Conservation (phyloP, 495 filamentous ascomycete genomes). For the Penicillium desertorum region DNA sequence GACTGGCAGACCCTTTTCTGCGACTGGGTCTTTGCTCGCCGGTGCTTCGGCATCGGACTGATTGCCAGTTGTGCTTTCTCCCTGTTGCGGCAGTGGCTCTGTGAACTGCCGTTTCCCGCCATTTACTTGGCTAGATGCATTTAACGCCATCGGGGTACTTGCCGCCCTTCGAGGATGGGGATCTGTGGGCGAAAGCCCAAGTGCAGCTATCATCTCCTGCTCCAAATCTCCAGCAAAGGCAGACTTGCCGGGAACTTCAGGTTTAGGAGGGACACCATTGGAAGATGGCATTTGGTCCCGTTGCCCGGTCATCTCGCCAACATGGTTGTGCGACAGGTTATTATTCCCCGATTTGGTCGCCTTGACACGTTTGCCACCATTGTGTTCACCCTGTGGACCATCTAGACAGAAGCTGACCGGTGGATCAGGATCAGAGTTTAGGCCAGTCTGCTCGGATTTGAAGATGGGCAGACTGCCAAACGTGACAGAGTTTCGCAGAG, state of each 20-base stretch:
- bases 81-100: background rate
- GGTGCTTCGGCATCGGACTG: background rate
- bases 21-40: background rate
- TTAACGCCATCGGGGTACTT: background rate
- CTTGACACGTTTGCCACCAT: slow-evolving; percentile 14
- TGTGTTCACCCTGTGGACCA: slow-evolving; percentile 10
- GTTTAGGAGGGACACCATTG: slow-evolving; percentile 1
- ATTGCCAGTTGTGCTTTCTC: background rate
- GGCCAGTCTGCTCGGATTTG: slow-evolving; percentile 20
- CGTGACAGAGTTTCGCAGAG: slow-evolving; percentile 24
- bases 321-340: background rate
- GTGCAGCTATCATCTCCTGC: slow-evolving; percentile 30
- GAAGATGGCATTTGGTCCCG: background rate
- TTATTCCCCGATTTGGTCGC: slow-evolving; percentile 11
- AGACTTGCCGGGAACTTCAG: slow-evolving; percentile 1
- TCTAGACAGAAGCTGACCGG: slow-evolving; percentile 12
- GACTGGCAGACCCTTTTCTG: slow-evolving; percentile 11
- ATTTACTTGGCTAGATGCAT: background rate
- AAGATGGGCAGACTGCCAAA: slow-evolving; percentile 30
- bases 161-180: slow-evolving; percentile 7
- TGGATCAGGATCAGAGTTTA: background rate
- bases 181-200: slow-evolving; percentile 27
- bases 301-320: background rate
- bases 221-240: slow-evolving; percentile 18
- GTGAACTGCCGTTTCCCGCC: background rate